phyloP scores from a whole-genome alignment of 75 land plant species.

The Sequoia sempervirens region DNA sequence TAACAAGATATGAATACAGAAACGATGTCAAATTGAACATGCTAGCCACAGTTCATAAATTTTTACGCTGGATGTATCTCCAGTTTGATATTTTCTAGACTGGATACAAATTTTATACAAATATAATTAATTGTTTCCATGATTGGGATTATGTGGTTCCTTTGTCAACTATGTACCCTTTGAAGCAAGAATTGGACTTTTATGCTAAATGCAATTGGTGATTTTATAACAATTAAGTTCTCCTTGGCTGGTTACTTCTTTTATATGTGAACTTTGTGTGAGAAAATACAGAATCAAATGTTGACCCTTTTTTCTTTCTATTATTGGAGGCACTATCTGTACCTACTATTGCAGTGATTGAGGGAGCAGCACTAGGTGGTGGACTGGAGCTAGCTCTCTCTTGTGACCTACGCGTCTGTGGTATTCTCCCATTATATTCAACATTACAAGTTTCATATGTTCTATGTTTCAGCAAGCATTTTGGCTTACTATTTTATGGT shows the following conservation, averaged over 20 bases:
- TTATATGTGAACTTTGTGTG: conserved; percentile 29
- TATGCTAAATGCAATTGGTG: neutral
- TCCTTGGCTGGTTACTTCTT: neutral
- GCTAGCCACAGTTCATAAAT: neutral
- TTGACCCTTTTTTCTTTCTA: conserved; percentile 2
- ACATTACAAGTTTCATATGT: neutral
- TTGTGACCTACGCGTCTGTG: conserved; percentile 95
- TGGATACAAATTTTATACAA: neutral
- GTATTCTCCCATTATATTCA: conserved; percentile 23
- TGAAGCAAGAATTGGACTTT: neutral
- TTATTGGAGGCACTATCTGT: conserved; percentile 51
- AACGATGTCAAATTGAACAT: neutral
- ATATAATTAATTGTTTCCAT: neutral
- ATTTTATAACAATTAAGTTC: neutral
- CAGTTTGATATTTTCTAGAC: neutral
- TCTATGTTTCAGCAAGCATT: neutral
- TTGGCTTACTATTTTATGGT: neutral
- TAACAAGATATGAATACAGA: neutral
- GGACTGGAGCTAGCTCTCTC: conserved; percentile 94
- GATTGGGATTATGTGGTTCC: neutral
- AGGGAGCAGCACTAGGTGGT: conserved; percentile 94
- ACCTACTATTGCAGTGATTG: conserved; percentile 93
- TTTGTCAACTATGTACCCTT: neutral
- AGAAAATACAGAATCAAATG: neutral
- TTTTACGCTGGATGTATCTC: neutral